Evolutionary conservation across 2,329 filamentous ascomycete species (phyloP).

Genomic region (Botrytis pseudocinerea): DNA sequence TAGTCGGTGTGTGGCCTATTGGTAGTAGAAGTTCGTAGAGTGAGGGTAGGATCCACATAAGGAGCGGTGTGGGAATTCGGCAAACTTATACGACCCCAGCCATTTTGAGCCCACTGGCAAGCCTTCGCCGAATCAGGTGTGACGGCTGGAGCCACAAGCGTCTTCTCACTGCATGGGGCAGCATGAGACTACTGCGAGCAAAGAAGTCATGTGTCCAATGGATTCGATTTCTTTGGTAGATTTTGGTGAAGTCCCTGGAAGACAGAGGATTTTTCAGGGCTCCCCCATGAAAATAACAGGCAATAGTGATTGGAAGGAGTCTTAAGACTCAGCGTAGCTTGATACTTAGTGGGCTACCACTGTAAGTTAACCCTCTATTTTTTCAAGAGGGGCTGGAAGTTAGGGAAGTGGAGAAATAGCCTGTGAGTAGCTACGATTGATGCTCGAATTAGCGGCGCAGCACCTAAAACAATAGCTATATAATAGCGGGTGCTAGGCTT

Average conservation of each 20-base stretch:
- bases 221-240: constrained; percentile 16
- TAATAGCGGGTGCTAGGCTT: constrained; percentile 17
- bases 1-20: constrained; percentile 38
- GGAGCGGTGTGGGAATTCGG: constrained; percentile 35
- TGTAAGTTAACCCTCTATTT: constrained; percentile 6
- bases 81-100: constrained; percentile 29
- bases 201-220: constrained; percentile 25
- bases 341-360: constrained; percentile 5
- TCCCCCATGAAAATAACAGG: constrained; percentile 13
- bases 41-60: constrained; percentile 32
- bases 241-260: constrained; percentile 13
- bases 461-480: constrained; percentile 3
- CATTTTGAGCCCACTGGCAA: constrained; percentile 23
- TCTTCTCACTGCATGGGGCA: constrained; percentile 23
- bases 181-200: constrained; percentile 24
- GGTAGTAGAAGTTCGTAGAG: constrained; percentile 31
- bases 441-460: constrained; percentile 1
- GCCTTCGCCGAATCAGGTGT: constrained; percentile 21
- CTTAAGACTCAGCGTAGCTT: constrained; percentile 3
- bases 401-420: constrained; percentile 16
- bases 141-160: constrained; percentile 22
- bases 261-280: constrained; percentile 18
- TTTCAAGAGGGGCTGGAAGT: constrained; percentile 13
- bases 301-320: constrained; percentile 10
- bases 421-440: constrained; percentile 8